Conservation (phyloP, 805 yeast genomes). For the Wickerhamomyces bisporus region DNA sequence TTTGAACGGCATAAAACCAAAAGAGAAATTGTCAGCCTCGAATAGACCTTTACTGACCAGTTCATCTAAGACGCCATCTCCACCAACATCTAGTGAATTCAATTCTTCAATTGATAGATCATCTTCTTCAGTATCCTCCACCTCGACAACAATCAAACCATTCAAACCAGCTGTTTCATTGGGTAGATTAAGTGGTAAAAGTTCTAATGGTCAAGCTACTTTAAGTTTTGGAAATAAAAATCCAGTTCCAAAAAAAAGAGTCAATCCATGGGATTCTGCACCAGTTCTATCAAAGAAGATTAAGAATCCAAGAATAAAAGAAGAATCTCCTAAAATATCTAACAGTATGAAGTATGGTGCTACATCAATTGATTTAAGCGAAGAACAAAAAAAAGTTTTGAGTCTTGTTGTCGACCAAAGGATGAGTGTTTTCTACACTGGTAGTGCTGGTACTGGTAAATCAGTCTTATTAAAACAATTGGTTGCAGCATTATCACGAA, state of each 20-base stretch:
- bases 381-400: constrained; percentile 50
- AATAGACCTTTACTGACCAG: not conserved
- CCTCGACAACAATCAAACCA: not conserved
- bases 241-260: constrained; percentile 2
- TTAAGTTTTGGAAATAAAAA: constrained; percentile 1
- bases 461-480: constrained; percentile 63
- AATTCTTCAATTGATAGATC: not conserved
- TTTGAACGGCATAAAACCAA: not conserved
- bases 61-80: not conserved
- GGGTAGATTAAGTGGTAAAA: not conserved
- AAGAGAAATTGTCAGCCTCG: not conserved
- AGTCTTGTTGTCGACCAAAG: constrained; percentile 45
- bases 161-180: constrained; percentile 1
- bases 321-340: not conserved
- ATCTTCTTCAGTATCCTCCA: too few species aligned
- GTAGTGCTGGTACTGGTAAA: constrained; percentile 88
- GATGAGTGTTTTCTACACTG: constrained; percentile 65
- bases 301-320: constrained; percentile 11
- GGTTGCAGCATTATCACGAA: constrained; percentile 44
- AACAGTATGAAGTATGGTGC: too few species aligned
- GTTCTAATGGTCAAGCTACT: not conserved
- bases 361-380: constrained; percentile 23
- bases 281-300: constrained; percentile 1
- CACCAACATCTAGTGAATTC: not conserved
- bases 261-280: constrained; percentile 1